phyloP scores from a whole-genome alignment of 176 grass and related monocot genomes.

The Carex myosuroides region DNA sequence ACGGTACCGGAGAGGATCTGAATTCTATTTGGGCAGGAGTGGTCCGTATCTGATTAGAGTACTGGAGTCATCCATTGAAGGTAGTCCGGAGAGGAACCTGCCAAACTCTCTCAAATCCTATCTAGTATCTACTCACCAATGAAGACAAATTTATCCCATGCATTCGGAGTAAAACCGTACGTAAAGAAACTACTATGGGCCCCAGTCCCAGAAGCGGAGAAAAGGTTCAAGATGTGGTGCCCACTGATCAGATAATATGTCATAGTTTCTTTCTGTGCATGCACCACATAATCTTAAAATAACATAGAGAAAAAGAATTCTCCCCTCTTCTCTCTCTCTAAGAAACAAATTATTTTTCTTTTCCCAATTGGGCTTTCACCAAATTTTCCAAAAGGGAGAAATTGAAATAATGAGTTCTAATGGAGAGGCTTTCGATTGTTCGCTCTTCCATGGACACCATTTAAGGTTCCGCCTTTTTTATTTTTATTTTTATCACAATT shows the following conservation, averaged over 20 bases:
- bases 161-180: neutral
- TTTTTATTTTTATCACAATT: neutral
- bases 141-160: neutral
- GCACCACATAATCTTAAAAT: constrained; percentile 1
- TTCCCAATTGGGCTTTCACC: constrained; percentile 14
- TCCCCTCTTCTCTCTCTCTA: neutral
- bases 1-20: too few relatives aligned
- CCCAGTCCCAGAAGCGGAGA: neutral
- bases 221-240: neutral
- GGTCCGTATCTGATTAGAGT: too few relatives aligned
- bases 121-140: neutral
- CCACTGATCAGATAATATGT: neutral
- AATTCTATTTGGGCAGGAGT: too few relatives aligned
- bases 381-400: neutral
- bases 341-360: neutral
- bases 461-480: neutral
- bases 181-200: too few relatives aligned
- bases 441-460: neutral
- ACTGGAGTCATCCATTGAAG: neutral
- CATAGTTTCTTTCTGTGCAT: neutral
- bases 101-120: neutral
- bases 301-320: neutral
- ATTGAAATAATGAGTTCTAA: neutral
- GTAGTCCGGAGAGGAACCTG: neutral
- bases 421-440: neutral